These are phyloP conservation scores for Gentiana dahurica DNA, from an alignment of 257 asterid genomes.

Conservation along the genomic window DNA sequence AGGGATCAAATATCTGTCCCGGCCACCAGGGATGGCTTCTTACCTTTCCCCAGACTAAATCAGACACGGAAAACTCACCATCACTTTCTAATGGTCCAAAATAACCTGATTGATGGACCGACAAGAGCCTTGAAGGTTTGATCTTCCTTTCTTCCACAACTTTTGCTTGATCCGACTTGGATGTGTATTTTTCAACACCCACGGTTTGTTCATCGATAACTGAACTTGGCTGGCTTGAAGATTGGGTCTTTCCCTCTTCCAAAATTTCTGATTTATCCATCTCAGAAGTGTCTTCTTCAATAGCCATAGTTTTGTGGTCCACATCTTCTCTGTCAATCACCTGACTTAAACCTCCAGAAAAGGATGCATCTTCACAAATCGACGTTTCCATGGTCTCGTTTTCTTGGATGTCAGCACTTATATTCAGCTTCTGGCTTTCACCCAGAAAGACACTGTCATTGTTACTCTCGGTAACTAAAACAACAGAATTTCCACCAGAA, in stretches of 20 bases:
- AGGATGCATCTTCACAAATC: slow-evolving; percentile 7
- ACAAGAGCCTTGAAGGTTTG: slow-evolving; percentile 17
- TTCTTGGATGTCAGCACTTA: slow-evolving; percentile 3
- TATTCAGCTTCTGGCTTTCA: slow-evolving; percentile 5
- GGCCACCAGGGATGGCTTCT: slow-evolving; percentile 99
- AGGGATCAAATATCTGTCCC: slow-evolving; percentile 84
- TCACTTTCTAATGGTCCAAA: slow-evolving; percentile 42
- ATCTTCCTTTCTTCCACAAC: slow-evolving; percentile 2
- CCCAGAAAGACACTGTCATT: slow-evolving; percentile 12
- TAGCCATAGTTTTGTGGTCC: slow-evolving; percentile 17
- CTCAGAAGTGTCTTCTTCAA: slow-evolving; percentile 9
- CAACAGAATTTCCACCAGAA: slow-evolving; percentile 11
- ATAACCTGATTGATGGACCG: slow-evolving; percentile 45
- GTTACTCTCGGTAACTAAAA: slow-evolving; percentile 6
- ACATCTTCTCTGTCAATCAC: slow-evolving; percentile 19
- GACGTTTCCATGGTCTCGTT: slow-evolving; percentile 10
- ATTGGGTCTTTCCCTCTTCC: slow-evolving; percentile 20
- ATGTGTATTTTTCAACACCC: slow-evolving; percentile 24
- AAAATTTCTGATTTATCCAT: slow-evolving; percentile 8
- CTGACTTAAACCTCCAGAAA: slow-evolving; percentile 9
- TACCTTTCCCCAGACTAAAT: slow-evolving; percentile 97
- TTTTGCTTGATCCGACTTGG: slow-evolving; percentile 31
- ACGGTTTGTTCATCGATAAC: slow-evolving; percentile 25
- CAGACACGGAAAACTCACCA: slow-evolving; percentile 43
- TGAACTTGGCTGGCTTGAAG: slow-evolving; percentile 20